Evolutionary conservation across 306 rosid genomes (phyloP).

Genomic region (Citrullus colocynthis): DNA sequence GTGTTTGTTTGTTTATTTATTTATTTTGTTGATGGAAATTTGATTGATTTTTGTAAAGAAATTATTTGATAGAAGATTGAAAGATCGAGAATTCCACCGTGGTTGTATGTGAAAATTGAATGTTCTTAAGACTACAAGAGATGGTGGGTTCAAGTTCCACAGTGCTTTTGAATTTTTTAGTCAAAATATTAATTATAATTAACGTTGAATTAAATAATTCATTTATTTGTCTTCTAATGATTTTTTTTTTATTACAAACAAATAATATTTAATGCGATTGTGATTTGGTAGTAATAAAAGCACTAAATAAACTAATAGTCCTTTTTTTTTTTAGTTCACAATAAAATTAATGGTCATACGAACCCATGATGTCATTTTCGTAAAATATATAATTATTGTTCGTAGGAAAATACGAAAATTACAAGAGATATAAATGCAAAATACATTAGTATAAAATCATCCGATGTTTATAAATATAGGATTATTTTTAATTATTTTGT

Average conservation of each 20-base stretch:
- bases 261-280: background rate
- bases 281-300: background rate
- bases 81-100: background rate
- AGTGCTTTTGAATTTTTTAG: background rate
- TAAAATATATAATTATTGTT: background rate
- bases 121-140: background rate
- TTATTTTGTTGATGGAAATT: background rate
- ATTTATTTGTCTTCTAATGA: background rate
- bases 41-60: slow-evolving; percentile 2
- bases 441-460: background rate
- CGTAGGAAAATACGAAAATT: background rate
- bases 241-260: background rate
- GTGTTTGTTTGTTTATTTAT: background rate
- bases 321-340: background rate
- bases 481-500: background rate
- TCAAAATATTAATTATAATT: background rate
- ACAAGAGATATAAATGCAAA: background rate
- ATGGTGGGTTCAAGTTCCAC: slow-evolving; percentile 2
- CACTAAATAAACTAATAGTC: background rate
- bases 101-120: background rate
- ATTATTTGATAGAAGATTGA: background rate
- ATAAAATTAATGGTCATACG: background rate
- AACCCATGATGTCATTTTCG: background rate
- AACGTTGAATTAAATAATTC: background rate
- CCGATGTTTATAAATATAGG: background rate